Conservation (phyloP, 192 early-diverging fungal species). For the Phycomyces blakesleeanus region DNA sequence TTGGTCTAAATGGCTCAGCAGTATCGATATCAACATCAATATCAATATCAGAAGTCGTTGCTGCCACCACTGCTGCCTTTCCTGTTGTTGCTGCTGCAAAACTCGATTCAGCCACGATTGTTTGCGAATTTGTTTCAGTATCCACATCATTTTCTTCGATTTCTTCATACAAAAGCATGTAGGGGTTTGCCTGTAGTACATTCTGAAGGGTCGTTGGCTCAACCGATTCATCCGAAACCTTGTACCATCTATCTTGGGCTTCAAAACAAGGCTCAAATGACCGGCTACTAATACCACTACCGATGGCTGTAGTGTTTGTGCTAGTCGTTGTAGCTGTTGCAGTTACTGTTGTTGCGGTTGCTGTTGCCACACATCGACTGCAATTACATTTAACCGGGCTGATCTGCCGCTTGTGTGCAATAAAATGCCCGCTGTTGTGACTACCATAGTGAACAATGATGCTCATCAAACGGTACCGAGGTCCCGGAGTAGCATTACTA, state of each 20-base stretch:
- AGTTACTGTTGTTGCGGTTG: too few relatives aligned
- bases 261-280: conserved; percentile 12
- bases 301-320: too few relatives aligned
- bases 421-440: conserved; percentile 77
- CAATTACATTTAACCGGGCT: conserved; percentile 29
- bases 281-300: too few relatives aligned
- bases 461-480: conserved; percentile 58
- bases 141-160: background rate
- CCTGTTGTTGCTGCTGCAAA: background rate
- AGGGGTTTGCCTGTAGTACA: conserved; percentile 69
- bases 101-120: background rate
- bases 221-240: conserved; percentile 68
- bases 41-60: too few relatives aligned
- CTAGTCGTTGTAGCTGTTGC: too few relatives aligned
- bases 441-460: conserved; percentile 69
- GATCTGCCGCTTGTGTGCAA: conserved; percentile 62
- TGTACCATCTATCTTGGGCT: conserved; percentile 55
- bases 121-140: background rate
- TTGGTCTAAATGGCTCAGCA: too few relatives aligned
- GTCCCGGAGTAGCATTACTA: too few relatives aligned
- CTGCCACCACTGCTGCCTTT: too few relatives aligned
- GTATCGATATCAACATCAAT: too few relatives aligned
- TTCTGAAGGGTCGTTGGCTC: conserved; percentile 52
- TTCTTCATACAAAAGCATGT: conserved; percentile 65
- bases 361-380: conserved; percentile 21